phyloP scores from a whole-genome alignment of 768 basidiomycete species.

The Leccinum olivaceopallidum region DNA sequence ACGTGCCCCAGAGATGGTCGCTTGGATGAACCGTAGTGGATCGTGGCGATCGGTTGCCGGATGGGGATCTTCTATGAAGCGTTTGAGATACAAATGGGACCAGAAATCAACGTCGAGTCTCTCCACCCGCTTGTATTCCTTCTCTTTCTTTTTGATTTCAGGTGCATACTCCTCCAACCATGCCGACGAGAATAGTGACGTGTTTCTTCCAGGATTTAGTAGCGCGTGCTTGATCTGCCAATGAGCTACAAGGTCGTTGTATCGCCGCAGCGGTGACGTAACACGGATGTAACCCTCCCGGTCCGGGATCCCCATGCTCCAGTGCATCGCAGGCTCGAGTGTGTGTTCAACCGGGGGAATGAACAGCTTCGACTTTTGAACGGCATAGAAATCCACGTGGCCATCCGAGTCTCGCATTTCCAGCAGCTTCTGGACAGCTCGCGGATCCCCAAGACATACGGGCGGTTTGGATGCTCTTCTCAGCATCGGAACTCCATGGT shows the following conservation, averaged over 20 bases:
- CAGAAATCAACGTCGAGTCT: conserved; percentile 40
- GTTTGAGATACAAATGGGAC: conserved; percentile 40
- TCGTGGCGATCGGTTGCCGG: conserved; percentile 20
- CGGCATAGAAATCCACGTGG: conserved; percentile 40
- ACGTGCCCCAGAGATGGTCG: conserved; percentile 21
- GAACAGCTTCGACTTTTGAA: conserved; percentile 35
- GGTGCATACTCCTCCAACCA: conserved; percentile 47
- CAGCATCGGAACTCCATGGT: conserved; percentile 59
- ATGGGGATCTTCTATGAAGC: conserved; percentile 35
- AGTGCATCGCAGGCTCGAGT: conserved; percentile 63
- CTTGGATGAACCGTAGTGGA: conserved; percentile 32
- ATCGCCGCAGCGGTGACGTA: conserved; percentile 89
- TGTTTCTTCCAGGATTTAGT: conserved; percentile 36
- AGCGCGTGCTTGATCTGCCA: conserved; percentile 92
- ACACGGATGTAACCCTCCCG: conserved; percentile 80
- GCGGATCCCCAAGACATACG: conserved; percentile 30
- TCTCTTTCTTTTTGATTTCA: conserved; percentile 40
- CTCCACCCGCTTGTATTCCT: conserved; percentile 30
- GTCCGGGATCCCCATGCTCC: conserved; percentile 62
- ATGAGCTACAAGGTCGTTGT: conserved; percentile 76
- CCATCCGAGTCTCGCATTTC: conserved; percentile 47
- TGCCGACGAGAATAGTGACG: conserved; percentile 45
- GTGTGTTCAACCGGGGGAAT: conserved; percentile 44
- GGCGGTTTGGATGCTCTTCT: conserved; percentile 50
- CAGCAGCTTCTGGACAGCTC: conserved; percentile 46